Conservation (phyloP, 1,139 yeast species). For the Debaryomyces subglobosus region DNA sequence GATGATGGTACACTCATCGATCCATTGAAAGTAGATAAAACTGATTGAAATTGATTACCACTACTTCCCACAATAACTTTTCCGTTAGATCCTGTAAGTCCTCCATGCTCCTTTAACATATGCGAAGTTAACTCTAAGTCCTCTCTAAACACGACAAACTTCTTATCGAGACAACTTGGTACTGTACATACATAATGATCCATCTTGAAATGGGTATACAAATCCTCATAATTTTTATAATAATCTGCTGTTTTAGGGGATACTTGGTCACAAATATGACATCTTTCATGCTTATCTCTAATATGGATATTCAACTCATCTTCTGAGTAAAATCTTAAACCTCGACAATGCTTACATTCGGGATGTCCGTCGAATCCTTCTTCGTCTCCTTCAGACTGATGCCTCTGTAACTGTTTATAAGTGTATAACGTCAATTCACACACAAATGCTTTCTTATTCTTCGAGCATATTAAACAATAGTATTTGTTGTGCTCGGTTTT, state of each 20-base stretch:
- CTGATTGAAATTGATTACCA: constrained; percentile 60
- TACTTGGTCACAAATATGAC: constrained; percentile 84
- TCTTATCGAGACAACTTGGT: constrained; percentile 82
- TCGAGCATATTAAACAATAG: constrained; percentile 76
- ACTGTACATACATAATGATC: constrained; percentile 81
- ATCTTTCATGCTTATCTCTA: constrained; percentile 83
- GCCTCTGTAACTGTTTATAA: constrained; percentile 64
- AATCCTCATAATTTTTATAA: constrained; percentile 72
- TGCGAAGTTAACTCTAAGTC: constrained; percentile 88
- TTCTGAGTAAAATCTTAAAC: constrained; percentile 78
- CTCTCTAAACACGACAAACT: constrained; percentile 88
- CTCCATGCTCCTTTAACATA: constrained; percentile 81
- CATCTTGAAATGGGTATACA: constrained; percentile 71
- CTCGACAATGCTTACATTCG: constrained; percentile 77
- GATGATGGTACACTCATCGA: constrained; percentile 15
- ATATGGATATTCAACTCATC: constrained; percentile 86
- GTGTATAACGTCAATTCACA: constrained; percentile 68
- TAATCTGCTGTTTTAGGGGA: constrained; percentile 71
- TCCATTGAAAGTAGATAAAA: constrained; percentile 60
- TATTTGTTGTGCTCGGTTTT: constrained; percentile 60
- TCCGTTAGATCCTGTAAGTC: constrained; percentile 48
- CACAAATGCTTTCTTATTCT: constrained; percentile 76
- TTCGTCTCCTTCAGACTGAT: constrained; percentile 68
- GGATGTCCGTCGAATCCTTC: constrained; percentile 91
- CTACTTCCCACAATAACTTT: constrained; percentile 47